Percentiles rank a stretch among this genome's conserved stretches.
These are phyloP conservation scores for Fragaria iinumae DNA, from an alignment of 306 rosid genomes.

Conservation along the genomic window DNA sequence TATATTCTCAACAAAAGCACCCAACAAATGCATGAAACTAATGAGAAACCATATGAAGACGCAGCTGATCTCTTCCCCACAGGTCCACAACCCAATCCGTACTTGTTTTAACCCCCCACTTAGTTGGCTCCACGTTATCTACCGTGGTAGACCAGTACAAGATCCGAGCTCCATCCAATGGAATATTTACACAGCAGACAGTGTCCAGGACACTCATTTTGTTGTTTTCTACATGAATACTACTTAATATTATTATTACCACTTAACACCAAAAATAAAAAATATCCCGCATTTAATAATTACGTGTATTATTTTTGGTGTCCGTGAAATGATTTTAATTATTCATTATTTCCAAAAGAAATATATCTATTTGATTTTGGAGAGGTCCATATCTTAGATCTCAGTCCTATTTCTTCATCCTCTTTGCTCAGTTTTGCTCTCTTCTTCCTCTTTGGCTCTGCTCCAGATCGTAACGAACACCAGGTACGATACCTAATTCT, in stretches of 20 bases:
- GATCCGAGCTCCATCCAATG: not conserved
- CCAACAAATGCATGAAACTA: too few species aligned
- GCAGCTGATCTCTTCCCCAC: too few species aligned
- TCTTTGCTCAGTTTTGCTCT: constrained; percentile 36
- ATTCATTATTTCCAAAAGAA: not conserved
- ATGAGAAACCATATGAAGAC: too few species aligned
- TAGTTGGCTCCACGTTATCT: not conserved
- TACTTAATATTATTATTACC: not conserved
- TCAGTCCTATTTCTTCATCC: constrained; percentile 21
- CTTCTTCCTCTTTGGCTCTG: constrained; percentile 11
- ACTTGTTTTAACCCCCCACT: not conserved
- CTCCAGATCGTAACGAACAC: constrained; percentile 51
- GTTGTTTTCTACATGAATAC: constrained; percentile 23
- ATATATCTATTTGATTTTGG: not conserved
- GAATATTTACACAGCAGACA: not conserved
- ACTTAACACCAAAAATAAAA: not conserved
- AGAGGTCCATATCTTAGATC: constrained; percentile 28
- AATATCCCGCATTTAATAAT: not conserved
- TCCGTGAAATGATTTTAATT: not conserved
- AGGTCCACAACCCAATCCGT: too few species aligned
- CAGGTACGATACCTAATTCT: constrained; percentile 30
- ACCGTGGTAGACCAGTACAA: too few species aligned
- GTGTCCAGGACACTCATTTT: constrained; percentile 7
- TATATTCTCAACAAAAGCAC: too few species aligned
- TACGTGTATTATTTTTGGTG: not conserved